Evolutionary conservation across 805 yeast genomes (phyloP).

Genomic region (Spathaspora passalidarum): DNA sequence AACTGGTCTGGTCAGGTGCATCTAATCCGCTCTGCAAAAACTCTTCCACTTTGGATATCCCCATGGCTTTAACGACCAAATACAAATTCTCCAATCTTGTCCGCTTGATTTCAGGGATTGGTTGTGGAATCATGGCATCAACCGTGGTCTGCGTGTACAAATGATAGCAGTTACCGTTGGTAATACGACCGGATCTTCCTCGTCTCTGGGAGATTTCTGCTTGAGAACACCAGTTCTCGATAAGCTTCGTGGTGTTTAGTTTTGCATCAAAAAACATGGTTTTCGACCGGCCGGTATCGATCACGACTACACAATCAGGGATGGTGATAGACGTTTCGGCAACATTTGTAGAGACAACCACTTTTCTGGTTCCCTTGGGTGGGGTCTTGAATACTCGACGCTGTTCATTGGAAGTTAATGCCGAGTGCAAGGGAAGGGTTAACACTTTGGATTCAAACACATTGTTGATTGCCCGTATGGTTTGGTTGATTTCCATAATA

Average conservation of each 20-base stretch:
- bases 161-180: conserved; percentile 77
- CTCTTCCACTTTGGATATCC: conserved; percentile 63
- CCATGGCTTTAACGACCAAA: conserved; percentile 85
- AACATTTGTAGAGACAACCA: conserved; percentile 87
- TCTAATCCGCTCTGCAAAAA: conserved; percentile 79
- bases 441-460: conserved; percentile 18
- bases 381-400: conserved; percentile 64
- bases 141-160: conserved; percentile 63
- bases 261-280: conserved; percentile 67
- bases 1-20: conserved; percentile 59
- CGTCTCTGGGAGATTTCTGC: conserved; percentile 90
- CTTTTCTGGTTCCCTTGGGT: conserved; percentile 57
- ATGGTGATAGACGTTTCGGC: conserved; percentile 98
- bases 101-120: conserved; percentile 86
- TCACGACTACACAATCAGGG: conserved; percentile 89
- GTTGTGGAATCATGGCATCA: conserved; percentile 60
- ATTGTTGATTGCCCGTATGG: conserved; percentile 42
- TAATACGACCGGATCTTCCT: conserved; percentile 98
- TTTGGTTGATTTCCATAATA: conserved; percentile 75
- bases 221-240: conserved; percentile 82
- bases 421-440: conserved; percentile 84
- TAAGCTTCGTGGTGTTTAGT: conserved; percentile 64
- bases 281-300: conserved; percentile 86
- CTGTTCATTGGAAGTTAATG: conserved; percentile 79
- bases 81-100: conserved; percentile 81